Base-by-base conservation (phyloP, 192 early-diverging fungal species). In the Backusella australiensis region DNA sequence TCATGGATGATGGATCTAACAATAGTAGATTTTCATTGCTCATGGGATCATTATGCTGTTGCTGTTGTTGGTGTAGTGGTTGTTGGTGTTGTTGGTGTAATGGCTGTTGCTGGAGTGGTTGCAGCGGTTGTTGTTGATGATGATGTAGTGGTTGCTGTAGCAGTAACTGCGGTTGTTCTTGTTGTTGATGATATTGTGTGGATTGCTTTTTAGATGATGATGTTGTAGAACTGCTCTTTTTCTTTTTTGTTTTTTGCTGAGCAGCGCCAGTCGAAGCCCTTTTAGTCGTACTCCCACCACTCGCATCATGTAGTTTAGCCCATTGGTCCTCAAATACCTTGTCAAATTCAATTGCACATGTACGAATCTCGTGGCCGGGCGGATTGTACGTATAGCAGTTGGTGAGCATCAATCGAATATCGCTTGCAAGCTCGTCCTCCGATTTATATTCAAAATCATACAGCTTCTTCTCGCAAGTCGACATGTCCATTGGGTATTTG, bases 341-440 rank as follows among this genome's bases (percentile, higher is more conserved):
- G 78, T 96, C 90, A 44, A 94, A 81, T 21, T 89, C 72, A 49
- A 84, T 74, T 0, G 93, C 95, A 81, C 86, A 85, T 19, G 85
- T 46, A 81, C 93, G 86, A 15, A 96, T 91, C 7, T 78, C 74
- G 38, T 81, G 82, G 3, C 86, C 89, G 0, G 81, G 78, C 1
- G 87, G 83, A 80, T 96, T 95, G 79, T 94, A 96, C 19, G 71
- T 78, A 79, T 87, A 93, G 77, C 95, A 96, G 77, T 96, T 96
- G 8, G 71, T 63, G 67, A 96, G 86, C 69, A 96, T 92, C 5
- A 93, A 84, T 34, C 84, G 83, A 4, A 91, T 77, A 82, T 96
- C 95, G 3, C 78, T 78, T 69, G 85, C 85, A 72, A 94, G 94
- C 38, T 90, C 89, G 5, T 80, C 85, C 14, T 83, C 80, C 19